A percentile compares a stretch with the other conserved stretches of the same genome.
Conservation (phyloP, 2,329 filamentous ascomycete genomes). For the Ampelomyces quisqualis region DNA sequence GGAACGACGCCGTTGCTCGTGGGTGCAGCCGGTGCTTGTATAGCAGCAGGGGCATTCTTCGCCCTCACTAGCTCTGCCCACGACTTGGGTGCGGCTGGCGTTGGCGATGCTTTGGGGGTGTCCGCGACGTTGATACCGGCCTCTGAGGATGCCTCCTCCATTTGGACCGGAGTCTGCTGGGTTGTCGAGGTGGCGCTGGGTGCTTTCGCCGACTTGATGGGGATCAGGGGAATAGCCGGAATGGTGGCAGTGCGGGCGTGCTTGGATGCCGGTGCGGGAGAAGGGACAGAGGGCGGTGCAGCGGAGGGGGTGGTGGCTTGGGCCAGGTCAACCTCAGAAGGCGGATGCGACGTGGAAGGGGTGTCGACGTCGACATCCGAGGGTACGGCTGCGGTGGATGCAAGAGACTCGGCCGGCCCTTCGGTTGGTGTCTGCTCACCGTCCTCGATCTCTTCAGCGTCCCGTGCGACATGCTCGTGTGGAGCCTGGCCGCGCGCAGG, state of each 20-base stretch:
- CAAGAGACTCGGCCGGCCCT: slow-evolving; percentile 44
- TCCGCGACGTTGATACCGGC: slow-evolving; percentile 30
- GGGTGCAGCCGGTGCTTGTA: slow-evolving; percentile 16
- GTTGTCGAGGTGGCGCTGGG: slow-evolving; percentile 31
- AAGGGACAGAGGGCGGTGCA: slow-evolving; percentile 39
- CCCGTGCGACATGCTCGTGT: slow-evolving; percentile 13
- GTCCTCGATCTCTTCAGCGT: slow-evolving; percentile 16
- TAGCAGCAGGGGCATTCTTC: slow-evolving; percentile 46
- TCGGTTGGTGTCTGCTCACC: slow-evolving; percentile 46
- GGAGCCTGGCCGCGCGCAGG: slow-evolving; percentile 49
- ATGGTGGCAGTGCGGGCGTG: slow-evolving; percentile 48
- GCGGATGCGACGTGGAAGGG: slow-evolving; percentile 59
- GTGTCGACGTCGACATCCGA: slow-evolving; percentile 56
- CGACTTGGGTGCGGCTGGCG: slow-evolving; percentile 57
- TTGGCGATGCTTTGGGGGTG: slow-evolving; percentile 45
- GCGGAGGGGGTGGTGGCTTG: slow-evolving; percentile 59
- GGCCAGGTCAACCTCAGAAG: slow-evolving; percentile 58
- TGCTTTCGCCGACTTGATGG: slow-evolving; percentile 48
- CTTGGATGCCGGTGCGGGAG: slow-evolving; percentile 35
- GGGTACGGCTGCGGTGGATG: slow-evolving; percentile 47
- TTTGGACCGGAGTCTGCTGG: slow-evolving; percentile 11
- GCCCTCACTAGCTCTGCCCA: slow-evolving; percentile 69
- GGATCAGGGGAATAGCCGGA: slow-evolving; percentile 56
- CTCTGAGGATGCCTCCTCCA: slow-evolving; percentile 15
- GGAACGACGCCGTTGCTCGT: slow-evolving; percentile 30